phyloP scores from a whole-genome alignment of 805 yeast species.

The Saccharomycopsis sp. region DNA sequence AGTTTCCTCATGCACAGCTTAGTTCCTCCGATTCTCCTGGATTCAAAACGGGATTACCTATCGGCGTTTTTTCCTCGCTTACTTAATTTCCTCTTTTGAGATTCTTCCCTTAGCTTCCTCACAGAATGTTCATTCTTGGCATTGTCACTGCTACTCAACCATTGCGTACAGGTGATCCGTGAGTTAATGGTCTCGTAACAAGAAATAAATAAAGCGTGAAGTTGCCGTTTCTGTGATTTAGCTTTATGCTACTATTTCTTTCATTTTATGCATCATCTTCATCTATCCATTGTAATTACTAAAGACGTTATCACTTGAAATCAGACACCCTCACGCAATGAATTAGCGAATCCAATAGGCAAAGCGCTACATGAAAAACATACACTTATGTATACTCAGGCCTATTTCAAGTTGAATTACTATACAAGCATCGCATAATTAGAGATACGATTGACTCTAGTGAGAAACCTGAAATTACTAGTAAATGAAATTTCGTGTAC shows the following conservation, averaged over 20 bases:
- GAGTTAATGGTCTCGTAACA: too few species aligned
- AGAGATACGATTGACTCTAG: too few species aligned
- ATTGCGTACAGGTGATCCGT: too few species aligned
- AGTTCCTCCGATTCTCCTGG: too few species aligned
- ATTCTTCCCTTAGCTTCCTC: neutral
- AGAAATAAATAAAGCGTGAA: neutral
- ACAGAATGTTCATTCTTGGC: neutral
- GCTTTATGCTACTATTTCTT: too few species aligned
- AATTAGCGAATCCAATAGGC: neutral
- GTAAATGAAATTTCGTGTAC: neutral
- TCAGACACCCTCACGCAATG: neutral
- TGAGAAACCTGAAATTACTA: neutral
- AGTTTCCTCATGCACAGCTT: too few species aligned
- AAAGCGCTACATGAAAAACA: too few species aligned
- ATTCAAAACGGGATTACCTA: too few species aligned
- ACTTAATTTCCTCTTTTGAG: neutral
- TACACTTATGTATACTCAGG: too few species aligned
- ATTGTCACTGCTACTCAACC: neutral
- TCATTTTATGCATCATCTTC: neutral
- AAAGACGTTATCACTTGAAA: neutral
- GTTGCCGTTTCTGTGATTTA: neutral
- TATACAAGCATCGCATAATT: too few species aligned
- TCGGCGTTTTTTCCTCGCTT: neutral
- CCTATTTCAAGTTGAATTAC: too few species aligned
- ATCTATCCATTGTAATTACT: too few species aligned